phyloP scores from a whole-genome alignment of 305 asterid genomes.

The Fraxinus floribunda region DNA sequence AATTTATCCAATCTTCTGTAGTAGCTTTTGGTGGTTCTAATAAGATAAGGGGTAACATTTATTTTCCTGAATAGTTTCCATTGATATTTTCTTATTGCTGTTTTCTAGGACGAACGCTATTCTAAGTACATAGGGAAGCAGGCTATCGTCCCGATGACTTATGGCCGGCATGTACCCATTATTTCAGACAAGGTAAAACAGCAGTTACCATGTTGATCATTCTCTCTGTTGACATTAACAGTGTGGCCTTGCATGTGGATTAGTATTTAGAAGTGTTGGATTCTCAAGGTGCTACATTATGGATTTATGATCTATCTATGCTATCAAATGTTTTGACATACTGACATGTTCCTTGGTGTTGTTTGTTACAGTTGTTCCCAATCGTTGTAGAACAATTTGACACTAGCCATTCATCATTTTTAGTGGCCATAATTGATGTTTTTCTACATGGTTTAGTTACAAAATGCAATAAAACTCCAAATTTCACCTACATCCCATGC shows the following conservation, averaged over 20 bases:
- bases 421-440: neutral
- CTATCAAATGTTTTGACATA: neutral
- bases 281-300: slow-evolving; percentile 4
- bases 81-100: slow-evolving; percentile 15
- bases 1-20: neutral
- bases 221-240: slow-evolving; percentile 14
- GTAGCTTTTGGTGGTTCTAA: slow-evolving; percentile 12
- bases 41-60: slow-evolving; percentile 13
- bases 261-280: neutral
- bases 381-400: neutral
- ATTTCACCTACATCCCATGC: neutral
- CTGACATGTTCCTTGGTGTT: neutral
- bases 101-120: slow-evolving; percentile 83
- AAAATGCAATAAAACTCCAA: neutral
- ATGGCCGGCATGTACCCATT: slow-evolving; percentile 95
- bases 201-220: slow-evolving; percentile 16
- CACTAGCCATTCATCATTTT: neutral
- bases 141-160: slow-evolving; percentile 98
- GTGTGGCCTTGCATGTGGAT: slow-evolving; percentile 5
- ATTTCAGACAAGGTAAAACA: slow-evolving; percentile 78
- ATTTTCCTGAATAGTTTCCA: slow-evolving; percentile 3
- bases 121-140: slow-evolving; percentile 76
- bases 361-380: neutral
- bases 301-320: neutral
- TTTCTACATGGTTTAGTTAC: neutral